Base-by-base conservation (phyloP, 2,329 filamentous ascomycete species). In the Trichoderma arundinaceum region DNA sequence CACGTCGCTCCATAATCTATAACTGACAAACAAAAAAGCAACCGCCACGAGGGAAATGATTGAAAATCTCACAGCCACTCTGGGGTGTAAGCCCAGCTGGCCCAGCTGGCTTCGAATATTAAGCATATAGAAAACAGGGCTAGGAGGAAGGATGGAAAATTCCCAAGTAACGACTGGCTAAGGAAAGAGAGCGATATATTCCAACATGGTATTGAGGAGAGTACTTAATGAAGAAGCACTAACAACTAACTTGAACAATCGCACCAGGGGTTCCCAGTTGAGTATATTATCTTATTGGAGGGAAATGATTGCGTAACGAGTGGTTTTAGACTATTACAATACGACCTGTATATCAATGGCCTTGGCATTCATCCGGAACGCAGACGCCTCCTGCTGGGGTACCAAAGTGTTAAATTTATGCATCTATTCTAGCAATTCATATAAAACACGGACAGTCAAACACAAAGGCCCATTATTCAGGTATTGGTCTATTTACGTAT, bases 1-100 rank as follows among this genome's bases (percentile, higher is more conserved):
- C 4, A 70, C 66, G 61, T 73, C 71, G 60, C 69, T 66, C 75
- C 75, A 78, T 58, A 77, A 68, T 54, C 72, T 44, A 68, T 74
- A 76, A 66, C 75, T 77, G 51, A 72, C 70, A 66, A 74, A 65
- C 66, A 68, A 22, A 44, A 74, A 68, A 22, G 64, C 63, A 17
- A 69, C 2, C 49, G 73, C 63, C 58, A 76, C 70, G 22, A 70
- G 61, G 57, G 73, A 51, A 54, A 71, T 70, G 28, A 75, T 28
- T 28, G 22, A 66, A 65, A 72, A 73, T 58, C 75, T 76, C 53
- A 76, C 62, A 46, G 72, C 68, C 33, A 73, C 68, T 60, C 75
- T 73, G 2, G 57, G 57, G 57, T 60, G 28, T 49, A 39, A 32
- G 17, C 43, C 57, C 53, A 73, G 71, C 22, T 46, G 64, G 17